Conservation (phyloP, 2,329 filamentous ascomycete genomes). For the Cytospora piceicola region DNA sequence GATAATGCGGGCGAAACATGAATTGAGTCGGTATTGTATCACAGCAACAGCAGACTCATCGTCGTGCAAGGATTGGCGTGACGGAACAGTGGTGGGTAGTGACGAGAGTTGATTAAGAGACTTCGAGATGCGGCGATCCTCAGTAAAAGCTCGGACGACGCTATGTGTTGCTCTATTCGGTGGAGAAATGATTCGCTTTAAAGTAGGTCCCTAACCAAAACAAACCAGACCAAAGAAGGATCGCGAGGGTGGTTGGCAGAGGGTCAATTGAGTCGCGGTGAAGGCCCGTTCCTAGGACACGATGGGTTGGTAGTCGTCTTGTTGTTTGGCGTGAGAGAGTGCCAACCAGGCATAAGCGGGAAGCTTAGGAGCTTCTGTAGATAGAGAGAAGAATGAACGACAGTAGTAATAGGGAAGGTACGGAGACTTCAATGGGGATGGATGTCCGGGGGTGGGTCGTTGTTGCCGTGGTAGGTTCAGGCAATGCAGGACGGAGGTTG, state of each 20-base stretch:
- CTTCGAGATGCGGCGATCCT: slow-evolving; percentile 5
- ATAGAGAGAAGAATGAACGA: slow-evolving; percentile 8
- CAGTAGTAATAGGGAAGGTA: slow-evolving; percentile 10
- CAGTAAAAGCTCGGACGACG: neutral
- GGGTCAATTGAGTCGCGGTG: slow-evolving; percentile 16
- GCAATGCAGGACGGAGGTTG: slow-evolving; percentile 21
- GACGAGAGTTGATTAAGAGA: neutral
- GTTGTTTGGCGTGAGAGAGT: neutral
- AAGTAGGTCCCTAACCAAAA: slow-evolving; percentile 34
- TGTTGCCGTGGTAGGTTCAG: slow-evolving; percentile 22
- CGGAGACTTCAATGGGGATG: neutral
- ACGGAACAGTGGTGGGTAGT: slow-evolving; percentile 5
- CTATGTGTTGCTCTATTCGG: slow-evolving; percentile 27
- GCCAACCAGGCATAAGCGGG: slow-evolving; percentile 7
- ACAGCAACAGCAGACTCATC: slow-evolving; percentile 33
- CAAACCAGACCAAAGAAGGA: slow-evolving; percentile 7
- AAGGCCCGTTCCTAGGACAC: neutral
- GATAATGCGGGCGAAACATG: neutral
- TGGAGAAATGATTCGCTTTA: slow-evolving; percentile 25
- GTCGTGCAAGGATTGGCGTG: slow-evolving; percentile 22
- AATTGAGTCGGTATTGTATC: slow-evolving; percentile 23
- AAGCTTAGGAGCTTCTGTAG: neutral
- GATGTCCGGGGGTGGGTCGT: slow-evolving; percentile 15
- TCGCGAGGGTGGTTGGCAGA: neutral
- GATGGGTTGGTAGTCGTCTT: neutral